phyloP scores from a whole-genome alignment of 2,329 filamentous ascomycete genomes.

The Teratosphaeria destructans region DNA sequence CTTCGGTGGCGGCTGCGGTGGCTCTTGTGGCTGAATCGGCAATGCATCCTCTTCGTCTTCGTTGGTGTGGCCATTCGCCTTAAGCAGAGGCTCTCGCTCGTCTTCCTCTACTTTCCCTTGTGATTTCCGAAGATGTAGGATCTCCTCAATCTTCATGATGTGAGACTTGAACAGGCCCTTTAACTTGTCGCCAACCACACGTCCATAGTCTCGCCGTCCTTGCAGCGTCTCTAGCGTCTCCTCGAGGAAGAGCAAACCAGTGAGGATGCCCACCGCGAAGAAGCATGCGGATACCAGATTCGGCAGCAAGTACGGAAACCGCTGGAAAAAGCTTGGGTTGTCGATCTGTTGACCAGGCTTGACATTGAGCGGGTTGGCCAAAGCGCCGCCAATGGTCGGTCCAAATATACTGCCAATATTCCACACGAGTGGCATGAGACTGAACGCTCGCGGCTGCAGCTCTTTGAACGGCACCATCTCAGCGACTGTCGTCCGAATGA shows the following conservation, averaged over 20 bases:
- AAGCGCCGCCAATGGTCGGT: conserved; percentile 74
- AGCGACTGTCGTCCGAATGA: conserved; percentile 73
- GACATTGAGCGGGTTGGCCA: conserved; percentile 69
- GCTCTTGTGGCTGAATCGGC: conserved; percentile 7
- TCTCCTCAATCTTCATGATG: not conserved
- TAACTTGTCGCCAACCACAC: conserved; percentile 61
- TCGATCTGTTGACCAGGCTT: conserved; percentile 43
- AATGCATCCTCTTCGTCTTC: conserved; percentile 12
- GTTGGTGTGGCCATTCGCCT: conserved; percentile 1
- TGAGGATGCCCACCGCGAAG: conserved; percentile 66
- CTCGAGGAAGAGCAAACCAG: conserved; percentile 68
- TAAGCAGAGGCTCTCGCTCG: conserved; percentile 19
- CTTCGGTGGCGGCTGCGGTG: conserved; percentile 24
- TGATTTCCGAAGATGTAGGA: not conserved
- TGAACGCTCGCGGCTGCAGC: conserved; percentile 80
- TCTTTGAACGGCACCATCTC: conserved; percentile 83
- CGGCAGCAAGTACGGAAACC: conserved; percentile 73
- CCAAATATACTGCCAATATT: conserved; percentile 74
- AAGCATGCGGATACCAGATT: conserved; percentile 69
- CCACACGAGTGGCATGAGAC: conserved; percentile 87
- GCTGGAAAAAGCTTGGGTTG: conserved; percentile 55
- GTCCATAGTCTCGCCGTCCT: conserved; percentile 61
- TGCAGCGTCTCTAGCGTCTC: conserved; percentile 73
- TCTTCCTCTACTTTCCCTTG: conserved; percentile 1
- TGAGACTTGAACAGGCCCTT: conserved; percentile 1